phyloP scores from a whole-genome alignment of 768 basidiomycete genomes.

The Russula ochroleuca region DNA sequence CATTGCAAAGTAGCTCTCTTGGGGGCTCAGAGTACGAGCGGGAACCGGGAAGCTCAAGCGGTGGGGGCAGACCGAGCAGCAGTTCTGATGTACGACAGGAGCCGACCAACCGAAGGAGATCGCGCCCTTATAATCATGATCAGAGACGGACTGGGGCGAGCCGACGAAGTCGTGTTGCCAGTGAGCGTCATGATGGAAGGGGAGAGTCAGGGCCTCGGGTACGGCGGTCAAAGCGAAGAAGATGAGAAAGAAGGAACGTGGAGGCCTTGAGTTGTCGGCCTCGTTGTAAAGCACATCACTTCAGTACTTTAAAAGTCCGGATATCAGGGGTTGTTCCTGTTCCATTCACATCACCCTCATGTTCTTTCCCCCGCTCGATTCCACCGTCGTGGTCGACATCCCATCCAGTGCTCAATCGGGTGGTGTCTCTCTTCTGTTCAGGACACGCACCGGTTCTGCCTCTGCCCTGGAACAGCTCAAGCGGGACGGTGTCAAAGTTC shows the following conservation, averaged over 20 bases:
- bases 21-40: constrained; percentile 8
- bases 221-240: constrained; percentile 20
- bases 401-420: constrained; percentile 19
- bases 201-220: constrained; percentile 5
- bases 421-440: constrained; percentile 24
- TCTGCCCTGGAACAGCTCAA: constrained; percentile 21
- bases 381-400: constrained; percentile 22
- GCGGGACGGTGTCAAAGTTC: constrained; percentile 23
- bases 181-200: constrained; percentile 3
- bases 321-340: background rate
- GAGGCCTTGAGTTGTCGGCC: constrained; percentile 8
- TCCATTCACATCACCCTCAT: constrained; percentile 3
- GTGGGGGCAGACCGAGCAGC: background rate
- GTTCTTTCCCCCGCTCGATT: constrained; percentile 27
- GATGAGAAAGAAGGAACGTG: constrained; percentile 12
- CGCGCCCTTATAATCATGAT: background rate
- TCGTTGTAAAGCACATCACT: background rate
- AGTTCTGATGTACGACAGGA: constrained; percentile 1
- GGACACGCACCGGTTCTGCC: constrained; percentile 25
- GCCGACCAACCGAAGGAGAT: background rate
- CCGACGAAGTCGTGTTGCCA: background rate
- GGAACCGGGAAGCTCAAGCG: constrained; percentile 11
- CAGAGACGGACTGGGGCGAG: constrained; percentile 2
- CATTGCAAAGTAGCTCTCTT: background rate
- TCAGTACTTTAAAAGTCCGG: constrained; percentile 2